Conservation (phyloP, 257 asterid species). For the Solanum neorickii region DNA sequence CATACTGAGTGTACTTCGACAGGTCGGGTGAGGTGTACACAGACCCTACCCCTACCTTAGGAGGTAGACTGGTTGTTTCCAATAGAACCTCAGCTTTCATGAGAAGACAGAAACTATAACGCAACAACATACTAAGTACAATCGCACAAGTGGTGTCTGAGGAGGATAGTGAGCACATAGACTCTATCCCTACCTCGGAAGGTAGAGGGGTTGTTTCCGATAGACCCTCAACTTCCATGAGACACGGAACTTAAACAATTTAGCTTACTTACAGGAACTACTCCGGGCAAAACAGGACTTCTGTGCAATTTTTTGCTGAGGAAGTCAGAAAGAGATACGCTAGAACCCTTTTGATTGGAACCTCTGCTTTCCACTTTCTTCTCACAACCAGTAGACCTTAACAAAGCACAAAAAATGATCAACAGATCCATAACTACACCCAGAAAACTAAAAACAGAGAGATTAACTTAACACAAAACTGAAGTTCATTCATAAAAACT, state of each 20-base stretch:
- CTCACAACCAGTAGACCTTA: slow-evolving; percentile 20
- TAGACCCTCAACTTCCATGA: not conserved
- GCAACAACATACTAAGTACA: not conserved
- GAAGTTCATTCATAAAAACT: not conserved
- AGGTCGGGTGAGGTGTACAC: not conserved
- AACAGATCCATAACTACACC: not conserved
- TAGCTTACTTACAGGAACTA: slow-evolving; percentile 26
- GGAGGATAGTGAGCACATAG: not conserved
- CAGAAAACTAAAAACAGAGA: not conserved
- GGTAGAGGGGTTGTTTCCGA: not conserved
- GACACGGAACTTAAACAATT: not conserved
- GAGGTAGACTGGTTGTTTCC: not conserved
- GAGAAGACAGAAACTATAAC: not conserved
- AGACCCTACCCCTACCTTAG: not conserved
- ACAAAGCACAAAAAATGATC: not conserved
- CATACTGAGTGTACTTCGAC: not conserved
- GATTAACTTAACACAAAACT: not conserved
- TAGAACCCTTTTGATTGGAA: slow-evolving; percentile 24
- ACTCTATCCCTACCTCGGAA: not conserved
- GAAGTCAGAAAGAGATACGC: slow-evolving; percentile 51
- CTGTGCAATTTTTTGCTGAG: slow-evolving; percentile 49
- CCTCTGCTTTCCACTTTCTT: slow-evolving; percentile 16
- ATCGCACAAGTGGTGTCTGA: not conserved
- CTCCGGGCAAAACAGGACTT: slow-evolving; percentile 40
- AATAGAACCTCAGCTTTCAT: not conserved